Evolutionary conservation across 2,329 filamentous ascomycete genomes (phyloP).

Genomic region (Aspergillus neoniger): DNA sequence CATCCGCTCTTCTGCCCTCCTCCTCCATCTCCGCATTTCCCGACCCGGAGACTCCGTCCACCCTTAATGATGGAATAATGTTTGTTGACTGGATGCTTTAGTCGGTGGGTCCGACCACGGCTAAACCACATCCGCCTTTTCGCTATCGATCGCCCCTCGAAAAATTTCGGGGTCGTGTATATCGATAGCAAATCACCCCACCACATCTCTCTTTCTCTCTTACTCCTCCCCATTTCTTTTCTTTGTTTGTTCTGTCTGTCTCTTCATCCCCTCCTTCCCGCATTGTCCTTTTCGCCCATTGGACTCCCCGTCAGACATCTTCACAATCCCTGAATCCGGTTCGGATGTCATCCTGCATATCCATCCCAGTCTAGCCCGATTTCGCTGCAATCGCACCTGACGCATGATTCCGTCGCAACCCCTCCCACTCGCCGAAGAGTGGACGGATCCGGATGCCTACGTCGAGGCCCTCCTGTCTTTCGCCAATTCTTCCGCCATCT

Average conservation of each 20-base stretch:
- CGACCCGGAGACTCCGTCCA: no score
- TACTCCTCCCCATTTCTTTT: not conserved
- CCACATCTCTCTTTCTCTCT: not conserved
- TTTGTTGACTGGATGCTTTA: not conserved
- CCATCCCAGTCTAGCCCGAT: not conserved
- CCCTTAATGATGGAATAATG: no score
- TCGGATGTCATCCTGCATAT: slow-evolving; percentile 7
- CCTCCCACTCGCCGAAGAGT: slow-evolving; percentile 71
- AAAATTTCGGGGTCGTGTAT: slow-evolving; percentile 5
- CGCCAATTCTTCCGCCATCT: slow-evolving; percentile 69
- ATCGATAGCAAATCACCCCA: not conserved
- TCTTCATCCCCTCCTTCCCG: not conserved
- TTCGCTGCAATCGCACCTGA: slow-evolving; percentile 1
- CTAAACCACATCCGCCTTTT: slow-evolving; percentile 2
- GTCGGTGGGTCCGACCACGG: slow-evolving; percentile 3
- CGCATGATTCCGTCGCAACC: slow-evolving; percentile 52
- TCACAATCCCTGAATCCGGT: not conserved
- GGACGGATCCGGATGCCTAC: slow-evolving; percentile 72
- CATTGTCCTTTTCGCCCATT: not conserved
- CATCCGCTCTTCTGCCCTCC: no score
- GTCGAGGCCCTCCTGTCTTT: slow-evolving; percentile 77
- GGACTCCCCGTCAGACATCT: not conserved
- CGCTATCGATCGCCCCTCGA: slow-evolving; percentile 3
- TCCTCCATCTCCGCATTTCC: no score
- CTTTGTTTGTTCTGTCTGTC: no score